These are phyloP conservation scores for Mycosphaerella sp. DNA, from an alignment of 2,329 filamentous ascomycete species.

Conservation along the genomic window DNA sequence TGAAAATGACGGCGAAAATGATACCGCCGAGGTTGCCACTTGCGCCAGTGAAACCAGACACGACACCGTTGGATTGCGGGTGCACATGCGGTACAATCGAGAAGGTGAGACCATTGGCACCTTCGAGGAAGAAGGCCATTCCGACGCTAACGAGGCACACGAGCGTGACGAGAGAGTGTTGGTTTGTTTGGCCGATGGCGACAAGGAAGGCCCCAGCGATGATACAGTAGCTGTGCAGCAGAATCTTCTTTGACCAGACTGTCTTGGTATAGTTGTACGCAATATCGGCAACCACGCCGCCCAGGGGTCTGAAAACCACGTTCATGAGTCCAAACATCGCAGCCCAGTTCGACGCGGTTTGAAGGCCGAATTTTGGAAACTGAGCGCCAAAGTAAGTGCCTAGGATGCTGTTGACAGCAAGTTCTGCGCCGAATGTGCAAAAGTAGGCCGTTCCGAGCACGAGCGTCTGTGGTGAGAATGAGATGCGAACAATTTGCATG, in stretches of 20 bases:
- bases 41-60: conserved; percentile 73
- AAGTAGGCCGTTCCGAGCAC: conserved; percentile 52
- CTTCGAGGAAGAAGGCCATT: conserved; percentile 76
- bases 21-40: conserved; percentile 80
- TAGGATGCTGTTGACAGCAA: conserved; percentile 56
- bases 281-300: conserved; percentile 55
- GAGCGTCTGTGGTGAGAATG: conserved; percentile 55
- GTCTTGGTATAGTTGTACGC: conserved; percentile 46
- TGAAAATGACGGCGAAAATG: conserved; percentile 75
- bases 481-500: conserved; percentile 54
- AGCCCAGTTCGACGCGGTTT: conserved; percentile 55
- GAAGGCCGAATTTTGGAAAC: conserved; percentile 49
- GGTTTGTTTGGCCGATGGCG: conserved; percentile 58
- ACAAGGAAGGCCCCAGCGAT: conserved; percentile 55
- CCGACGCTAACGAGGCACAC: conserved; percentile 70
- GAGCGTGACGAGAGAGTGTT: conserved; percentile 58
- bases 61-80: conserved; percentile 70
- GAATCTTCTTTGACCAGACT: conserved; percentile 60
- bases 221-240: conserved; percentile 52
- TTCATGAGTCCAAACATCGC: conserved; percentile 73
- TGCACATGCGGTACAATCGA: conserved; percentile 81
- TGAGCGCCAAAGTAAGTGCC: conserved; percentile 54
- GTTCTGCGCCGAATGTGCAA: conserved; percentile 56
- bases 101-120: conserved; percentile 81
- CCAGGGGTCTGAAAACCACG: conserved; percentile 59